A percentile compares a stretch with the other conserved stretches of the same genome.
phyloP scores from a whole-genome alignment of 208 protist genomes.

The Vickermania ingenoplastis region DNA sequence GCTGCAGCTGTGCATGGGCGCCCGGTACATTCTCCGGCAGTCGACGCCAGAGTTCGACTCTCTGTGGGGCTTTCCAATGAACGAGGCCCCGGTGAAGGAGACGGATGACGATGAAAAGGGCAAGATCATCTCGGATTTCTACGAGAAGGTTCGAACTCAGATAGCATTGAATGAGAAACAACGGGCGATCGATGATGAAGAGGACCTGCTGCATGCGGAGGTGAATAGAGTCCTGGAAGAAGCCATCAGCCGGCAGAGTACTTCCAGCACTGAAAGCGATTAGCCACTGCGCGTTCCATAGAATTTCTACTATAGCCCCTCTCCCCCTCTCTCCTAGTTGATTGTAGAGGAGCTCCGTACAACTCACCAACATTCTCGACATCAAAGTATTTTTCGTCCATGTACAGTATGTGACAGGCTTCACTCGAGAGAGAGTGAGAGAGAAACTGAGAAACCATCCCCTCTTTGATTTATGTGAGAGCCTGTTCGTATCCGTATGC shows the following conservation, averaged over 20 bases:
- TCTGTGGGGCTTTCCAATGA: slow-evolving; percentile 78
- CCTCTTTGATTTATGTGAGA: too few species aligned
- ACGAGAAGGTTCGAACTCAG: neutral
- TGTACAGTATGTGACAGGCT: too few species aligned
- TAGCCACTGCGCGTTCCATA: too few species aligned
- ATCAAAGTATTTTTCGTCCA: too few species aligned
- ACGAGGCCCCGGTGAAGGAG: slow-evolving; percentile 18
- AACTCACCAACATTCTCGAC: too few species aligned
- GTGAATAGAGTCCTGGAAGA: neutral
- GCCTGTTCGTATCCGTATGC: too few species aligned
- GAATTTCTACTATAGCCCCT: too few species aligned
- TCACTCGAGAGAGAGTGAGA: too few species aligned
- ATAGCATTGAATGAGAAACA: neutral
- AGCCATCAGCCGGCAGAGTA: neutral
- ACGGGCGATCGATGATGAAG: neutral
- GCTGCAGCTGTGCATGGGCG: slow-evolving; percentile 74
- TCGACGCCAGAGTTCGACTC: slow-evolving; percentile 42
- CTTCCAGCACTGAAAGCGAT: slow-evolving; percentile 2
- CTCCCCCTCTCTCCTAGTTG: too few species aligned
- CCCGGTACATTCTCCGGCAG: slow-evolving; percentile 67
- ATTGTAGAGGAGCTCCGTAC: too few species aligned
- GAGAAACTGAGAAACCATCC: too few species aligned
- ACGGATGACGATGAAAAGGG: slow-evolving; percentile 11
- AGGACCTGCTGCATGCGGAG: slow-evolving; percentile 3
- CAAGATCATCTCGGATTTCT: neutral